Evolutionary conservation across 257 asterid genomes (phyloP), one percentile per base, ranked within the genome.

Genomic region (Salvia hispanica): DNA sequence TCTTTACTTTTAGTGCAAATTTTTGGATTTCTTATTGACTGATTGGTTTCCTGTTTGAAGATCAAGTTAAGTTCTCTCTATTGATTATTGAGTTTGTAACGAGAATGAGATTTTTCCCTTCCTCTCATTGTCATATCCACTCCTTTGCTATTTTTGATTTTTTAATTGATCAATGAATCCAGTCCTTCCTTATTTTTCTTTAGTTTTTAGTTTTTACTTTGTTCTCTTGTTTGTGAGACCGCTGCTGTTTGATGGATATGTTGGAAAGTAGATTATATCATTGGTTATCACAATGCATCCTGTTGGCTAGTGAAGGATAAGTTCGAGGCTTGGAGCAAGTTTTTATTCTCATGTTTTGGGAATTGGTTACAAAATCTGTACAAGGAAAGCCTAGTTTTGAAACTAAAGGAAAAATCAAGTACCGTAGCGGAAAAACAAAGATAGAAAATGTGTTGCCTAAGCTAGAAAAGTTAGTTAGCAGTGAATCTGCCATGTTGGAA

Each of bases 1-100:
- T 6, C 4, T n/a, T 45, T 56, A 40, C 58, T 28, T 36, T 62
- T 45, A 12, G 28, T 34, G 62, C 48, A 25, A 2, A 54, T 53
- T 44, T 12, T 60, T 76, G 12, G 18, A 9, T 39, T 60, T 59
- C 36, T 52, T 46, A 48, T 57, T 50, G 51, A 64, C 61, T 72
- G 77, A 10, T 53, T 62, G 52, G 50, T 67, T 71, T 62, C 45
- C 39, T 28, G 46, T 39, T 34, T 6, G 7, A 45, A 7, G 7
- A 58, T 12, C 18, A 61, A 69, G 37, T 45, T 62, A 21, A 43
- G 72, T 67, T 66, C 11, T 34, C 46, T n/a, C n/a, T 40, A 42
- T 66, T 18, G 58, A 52, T 73, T 47, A 36, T 66, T 25, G 62
- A 58, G 13, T 58, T 33, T 53, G 6, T 44, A 45, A 1, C 15